Base-by-base conservation (phyloP, 345 rosid species). In the Hypericum perforatum region DNA sequence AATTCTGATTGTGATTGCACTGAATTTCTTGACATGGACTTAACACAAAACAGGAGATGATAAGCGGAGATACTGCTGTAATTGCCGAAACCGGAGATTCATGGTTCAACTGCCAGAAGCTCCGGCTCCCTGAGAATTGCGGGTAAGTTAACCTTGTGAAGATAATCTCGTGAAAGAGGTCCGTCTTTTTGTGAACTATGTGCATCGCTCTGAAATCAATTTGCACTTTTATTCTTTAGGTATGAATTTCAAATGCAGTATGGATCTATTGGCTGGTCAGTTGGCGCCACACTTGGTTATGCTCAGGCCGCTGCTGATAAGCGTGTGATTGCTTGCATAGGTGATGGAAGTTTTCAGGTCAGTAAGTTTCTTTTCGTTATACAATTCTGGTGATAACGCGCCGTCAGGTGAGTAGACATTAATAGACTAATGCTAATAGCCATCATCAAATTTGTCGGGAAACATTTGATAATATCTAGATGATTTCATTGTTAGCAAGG, bases 241-340 rank as follows among this genome's bases (percentile, higher is more conserved):
- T 82, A 80, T 47, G 90, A 82, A 56, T 82, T 82, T 68, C 90
- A 82, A 70, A 82, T 82, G 90, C 90, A 82, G 49, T 82, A 80
- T 60, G 90, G 90, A 62, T 82, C 90, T 12, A 82, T 82, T 49
- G 90, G 90, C 50, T 82, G 90, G 90, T 77, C 90, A 8, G 86
- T 80, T 43, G 90, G 90, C 46, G 86, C 90, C 14, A 80, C 90
- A 3, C 80, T 82, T 42, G 90, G 90, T 39, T 82, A 82, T 60
- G 84, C 86, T 63, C 86, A 82, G 65, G 86, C 84, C 5, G 84
- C 77, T n/a, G 59, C 40, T 53, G 67, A 74, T 45, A 82, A 82
- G 65, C 90, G 90, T 36, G 78, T 82, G 40, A 80, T 82, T 52
- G 82, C 86, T 70, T 82, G 84, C 76, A 82, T 82, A 15, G 90